phyloP scores from a whole-genome alignment of 257 asterid species.

The Anisodus tanguticus region DNA sequence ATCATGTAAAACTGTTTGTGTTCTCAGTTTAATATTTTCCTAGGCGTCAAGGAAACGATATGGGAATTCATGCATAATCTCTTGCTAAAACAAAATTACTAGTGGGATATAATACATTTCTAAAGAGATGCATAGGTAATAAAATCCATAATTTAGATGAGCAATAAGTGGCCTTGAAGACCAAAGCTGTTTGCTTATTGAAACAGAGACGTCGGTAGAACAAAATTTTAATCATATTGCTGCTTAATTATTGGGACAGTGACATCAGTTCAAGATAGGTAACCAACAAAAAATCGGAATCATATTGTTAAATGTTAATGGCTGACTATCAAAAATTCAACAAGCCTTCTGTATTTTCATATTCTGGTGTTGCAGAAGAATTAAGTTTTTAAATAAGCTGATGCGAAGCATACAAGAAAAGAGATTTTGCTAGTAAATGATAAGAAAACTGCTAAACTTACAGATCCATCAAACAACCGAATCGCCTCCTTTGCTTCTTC shows the following conservation, averaged over 20 bases:
- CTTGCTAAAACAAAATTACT: no score
- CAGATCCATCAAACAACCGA: conserved; percentile 83
- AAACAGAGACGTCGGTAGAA: background rate
- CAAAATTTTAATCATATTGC: background rate
- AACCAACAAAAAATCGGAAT: background rate
- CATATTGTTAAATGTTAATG: background rate
- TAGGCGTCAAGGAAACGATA: no score
- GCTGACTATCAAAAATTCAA: no score
- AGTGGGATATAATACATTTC: background rate
- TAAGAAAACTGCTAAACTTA: conserved; percentile 48
- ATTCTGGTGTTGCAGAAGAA: background rate
- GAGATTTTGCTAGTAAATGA: conserved; percentile 18
- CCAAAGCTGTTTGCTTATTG: background rate
- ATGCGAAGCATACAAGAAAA: background rate
- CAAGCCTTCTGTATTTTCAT: background rate
- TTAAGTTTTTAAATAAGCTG: background rate
- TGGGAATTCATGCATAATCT: background rate
- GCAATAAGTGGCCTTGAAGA: background rate
- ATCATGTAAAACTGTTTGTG: background rate
- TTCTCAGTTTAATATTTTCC: background rate
- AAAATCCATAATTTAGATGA: background rate
- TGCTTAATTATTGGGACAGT: background rate
- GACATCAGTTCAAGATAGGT: conserved; percentile 3
- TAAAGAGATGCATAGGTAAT: background rate
- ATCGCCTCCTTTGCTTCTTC: conserved; percentile 90